These are phyloP conservation scores for Phytophthora ramorum DNA, from an alignment of 352 stramenopile genomes.

Conservation along the genomic window DNA sequence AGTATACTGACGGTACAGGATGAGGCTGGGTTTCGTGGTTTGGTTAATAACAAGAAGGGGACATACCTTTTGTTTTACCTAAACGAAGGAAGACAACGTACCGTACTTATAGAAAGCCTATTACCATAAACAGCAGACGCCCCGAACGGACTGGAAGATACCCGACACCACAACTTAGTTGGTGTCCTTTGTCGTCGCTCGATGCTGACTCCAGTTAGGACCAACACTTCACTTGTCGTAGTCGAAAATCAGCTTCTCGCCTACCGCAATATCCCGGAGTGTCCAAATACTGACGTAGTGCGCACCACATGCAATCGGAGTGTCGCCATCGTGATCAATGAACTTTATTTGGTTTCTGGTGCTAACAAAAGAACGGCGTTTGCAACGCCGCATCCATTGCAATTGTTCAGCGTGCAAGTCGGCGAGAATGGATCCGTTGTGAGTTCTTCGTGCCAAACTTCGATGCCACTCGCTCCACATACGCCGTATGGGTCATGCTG, in stretches of 20 bases:
- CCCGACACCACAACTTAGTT: too few species aligned
- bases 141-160: too few species aligned
- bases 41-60: constrained; percentile 83
- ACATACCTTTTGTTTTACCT: constrained; percentile 94
- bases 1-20: constrained; percentile 69
- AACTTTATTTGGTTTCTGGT: constrained; percentile 94
- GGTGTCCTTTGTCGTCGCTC: constrained; percentile 13
- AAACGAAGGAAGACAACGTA: too few species aligned
- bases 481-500: too few species aligned
- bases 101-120: too few species aligned
- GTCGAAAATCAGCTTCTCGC: constrained; percentile 74
- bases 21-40: constrained; percentile 66
- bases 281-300: constrained; percentile 92
- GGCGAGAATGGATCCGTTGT: too few species aligned
- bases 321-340: constrained; percentile 72
- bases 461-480: too few species aligned
- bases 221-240: constrained; percentile 65
- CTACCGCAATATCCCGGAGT: constrained; percentile 70
- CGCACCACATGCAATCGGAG: constrained; percentile 81
- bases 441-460: background rate
- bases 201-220: too few species aligned
- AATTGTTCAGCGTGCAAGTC: too few species aligned
- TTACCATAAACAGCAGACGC: too few species aligned
- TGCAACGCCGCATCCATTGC: too few species aligned
- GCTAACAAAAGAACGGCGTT: too few species aligned